phyloP scores from a whole-genome alignment of 805 yeast species.

The Metschnikowia henanensis region DNA sequence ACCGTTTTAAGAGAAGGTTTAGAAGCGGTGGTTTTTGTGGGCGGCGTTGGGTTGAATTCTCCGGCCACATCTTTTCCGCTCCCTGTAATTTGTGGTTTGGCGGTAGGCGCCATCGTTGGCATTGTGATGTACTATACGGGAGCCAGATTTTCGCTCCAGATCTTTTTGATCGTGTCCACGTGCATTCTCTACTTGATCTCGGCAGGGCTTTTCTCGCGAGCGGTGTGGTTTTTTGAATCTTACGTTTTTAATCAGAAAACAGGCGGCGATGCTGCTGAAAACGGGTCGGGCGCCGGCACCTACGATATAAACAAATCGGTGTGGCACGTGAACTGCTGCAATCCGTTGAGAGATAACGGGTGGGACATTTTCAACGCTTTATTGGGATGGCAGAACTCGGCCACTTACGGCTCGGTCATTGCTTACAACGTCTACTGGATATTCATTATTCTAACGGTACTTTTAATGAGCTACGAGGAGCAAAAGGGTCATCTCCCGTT shows the following conservation, averaged over 20 bases:
- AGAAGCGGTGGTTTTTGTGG: conserved; percentile 45
- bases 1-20: conserved; percentile 96
- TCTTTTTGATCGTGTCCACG: conserved; percentile 85
- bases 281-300: conserved; percentile 94
- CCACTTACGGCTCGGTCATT: conserved; percentile 88
- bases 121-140: conserved; percentile 76
- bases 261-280: conserved; percentile 95
- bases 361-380: conserved; percentile 97
- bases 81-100: conserved; percentile 83
- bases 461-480: conserved; percentile 79
- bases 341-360: conserved; percentile 84
- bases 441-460: conserved; percentile 51
- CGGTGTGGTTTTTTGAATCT: conserved; percentile 85
- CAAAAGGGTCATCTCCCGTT: conserved; percentile 79
- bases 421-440: conserved; percentile 92
- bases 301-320: conserved; percentile 78
- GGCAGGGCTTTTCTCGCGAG: conserved; percentile 92
- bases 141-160: conserved; percentile 74
- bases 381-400: conserved; percentile 97
- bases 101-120: conserved; percentile 79
- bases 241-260: conserved; percentile 61
- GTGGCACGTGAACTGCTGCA: conserved; percentile 98
- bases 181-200: conserved; percentile 85
- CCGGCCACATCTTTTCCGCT: conserved; percentile 69
- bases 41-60: conserved; percentile 40